A percentile compares a stretch with the other conserved stretches of the same genome.
Evolutionary conservation across 2,329 filamentous ascomycete species (phyloP).

Genomic region (Exophiala xenobiotica): DNA sequence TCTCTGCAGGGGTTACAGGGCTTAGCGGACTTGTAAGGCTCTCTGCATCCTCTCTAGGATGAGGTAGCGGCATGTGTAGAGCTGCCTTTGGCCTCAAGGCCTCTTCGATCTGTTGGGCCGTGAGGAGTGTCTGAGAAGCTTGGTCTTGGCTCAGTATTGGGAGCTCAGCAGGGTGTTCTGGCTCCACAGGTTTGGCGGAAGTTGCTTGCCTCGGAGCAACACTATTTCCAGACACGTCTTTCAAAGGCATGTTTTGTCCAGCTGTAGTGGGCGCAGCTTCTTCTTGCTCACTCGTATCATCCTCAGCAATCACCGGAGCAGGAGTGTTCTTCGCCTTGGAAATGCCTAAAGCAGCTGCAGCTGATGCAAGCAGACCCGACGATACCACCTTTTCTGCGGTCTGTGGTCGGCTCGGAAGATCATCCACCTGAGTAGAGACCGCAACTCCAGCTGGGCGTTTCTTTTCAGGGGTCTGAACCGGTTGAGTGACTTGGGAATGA

Average conservation of each 20-base stretch:
- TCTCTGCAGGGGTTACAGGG: conserved; percentile 21
- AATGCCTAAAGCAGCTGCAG: conserved; percentile 27
- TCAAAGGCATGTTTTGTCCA: conserved; percentile 52
- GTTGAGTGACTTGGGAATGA: conserved; percentile 34
- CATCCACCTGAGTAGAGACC: conserved; percentile 28
- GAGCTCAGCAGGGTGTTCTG: conserved; percentile 5
- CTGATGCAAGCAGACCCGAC: conserved; percentile 26
- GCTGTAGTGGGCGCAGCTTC: conserved; percentile 39
- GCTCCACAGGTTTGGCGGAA: neutral
- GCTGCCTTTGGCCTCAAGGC: conserved; percentile 52
- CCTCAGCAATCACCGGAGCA: conserved; percentile 60
- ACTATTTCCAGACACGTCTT: conserved; percentile 62
- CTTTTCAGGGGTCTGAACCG: conserved; percentile 30
- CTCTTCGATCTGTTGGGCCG: conserved; percentile 76
- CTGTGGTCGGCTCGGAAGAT: conserved; percentile 34
- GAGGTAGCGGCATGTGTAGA: conserved; percentile 36
- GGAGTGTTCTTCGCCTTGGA: conserved; percentile 32
- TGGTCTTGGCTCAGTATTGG: conserved; percentile 61
- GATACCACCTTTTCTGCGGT: conserved; percentile 37
- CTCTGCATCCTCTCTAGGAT: conserved; percentile 36
- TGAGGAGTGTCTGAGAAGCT: conserved; percentile 78
- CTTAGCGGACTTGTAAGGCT: conserved; percentile 9
- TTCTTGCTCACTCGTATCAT: conserved; percentile 60
- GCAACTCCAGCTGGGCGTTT: conserved; percentile 37
- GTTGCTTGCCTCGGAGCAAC: conserved; percentile 31